phyloP scores from a whole-genome alignment of 306 rosid species.

The Delonix regia region DNA sequence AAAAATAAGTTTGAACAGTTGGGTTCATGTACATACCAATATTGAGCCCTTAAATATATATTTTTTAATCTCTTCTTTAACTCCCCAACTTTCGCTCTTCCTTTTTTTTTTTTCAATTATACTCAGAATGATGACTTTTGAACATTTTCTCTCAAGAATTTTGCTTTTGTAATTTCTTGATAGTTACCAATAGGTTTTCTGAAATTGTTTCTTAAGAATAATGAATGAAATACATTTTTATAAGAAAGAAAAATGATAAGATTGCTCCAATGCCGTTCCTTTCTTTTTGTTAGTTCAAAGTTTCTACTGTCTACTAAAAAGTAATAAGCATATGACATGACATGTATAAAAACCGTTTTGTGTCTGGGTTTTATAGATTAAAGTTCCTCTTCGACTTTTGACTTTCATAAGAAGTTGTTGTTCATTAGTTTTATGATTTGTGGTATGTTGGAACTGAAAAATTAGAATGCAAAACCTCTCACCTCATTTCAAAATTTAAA shows the following conservation, averaged over 20 bases:
- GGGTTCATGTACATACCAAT: too few relatives aligned
- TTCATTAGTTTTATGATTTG: neutral
- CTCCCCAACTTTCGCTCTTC: too few relatives aligned
- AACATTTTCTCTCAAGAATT: neutral
- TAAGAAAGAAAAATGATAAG: neutral
- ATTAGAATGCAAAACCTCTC: neutral
- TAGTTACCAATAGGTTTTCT: neutral
- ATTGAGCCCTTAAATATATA: too few relatives aligned
- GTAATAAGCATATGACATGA: neutral
- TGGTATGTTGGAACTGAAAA: neutral
- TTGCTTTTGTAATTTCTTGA: constrained; percentile 7
- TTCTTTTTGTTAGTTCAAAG: neutral
- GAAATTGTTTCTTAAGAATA: neutral
- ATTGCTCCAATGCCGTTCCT: neutral
- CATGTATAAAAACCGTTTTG: neutral
- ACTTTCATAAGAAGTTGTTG: neutral
- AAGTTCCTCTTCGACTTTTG: neutral
- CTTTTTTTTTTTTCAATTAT: too few relatives aligned
- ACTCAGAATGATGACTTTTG: neutral
- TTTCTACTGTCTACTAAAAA: neutral
- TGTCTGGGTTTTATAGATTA: neutral
- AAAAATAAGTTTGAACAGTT: too few relatives aligned
- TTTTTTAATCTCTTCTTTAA: too few relatives aligned
- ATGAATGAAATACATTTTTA: neutral
- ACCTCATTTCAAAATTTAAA: neutral